These are phyloP conservation scores for Candida vartiovaarae DNA, from an alignment of 805 yeast species.

Conservation along the genomic window DNA sequence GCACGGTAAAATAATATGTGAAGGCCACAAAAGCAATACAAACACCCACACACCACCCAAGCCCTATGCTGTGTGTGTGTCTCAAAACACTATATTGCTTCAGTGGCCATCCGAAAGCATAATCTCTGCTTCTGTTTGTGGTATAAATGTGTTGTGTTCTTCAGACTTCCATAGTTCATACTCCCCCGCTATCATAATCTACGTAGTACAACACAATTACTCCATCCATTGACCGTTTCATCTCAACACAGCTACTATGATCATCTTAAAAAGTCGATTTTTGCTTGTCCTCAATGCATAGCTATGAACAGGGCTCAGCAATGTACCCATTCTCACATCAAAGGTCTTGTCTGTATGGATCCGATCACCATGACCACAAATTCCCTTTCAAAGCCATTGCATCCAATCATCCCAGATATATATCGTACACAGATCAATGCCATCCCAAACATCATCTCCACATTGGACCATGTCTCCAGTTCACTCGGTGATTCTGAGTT, in stretches of 20 bases:
- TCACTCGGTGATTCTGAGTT: background rate
- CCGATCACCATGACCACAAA: background rate
- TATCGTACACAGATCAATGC: background rate
- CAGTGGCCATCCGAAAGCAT: no score
- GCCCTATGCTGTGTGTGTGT: no score
- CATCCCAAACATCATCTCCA: background rate
- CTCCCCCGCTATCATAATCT: background rate
- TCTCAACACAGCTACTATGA: background rate
- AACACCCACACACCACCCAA: no score
- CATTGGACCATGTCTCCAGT: background rate
- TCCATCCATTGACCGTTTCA: no score
- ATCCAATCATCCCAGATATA: background rate
- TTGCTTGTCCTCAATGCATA: background rate
- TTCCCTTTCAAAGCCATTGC: background rate
- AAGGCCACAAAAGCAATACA: no score
- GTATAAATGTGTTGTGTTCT: no score
- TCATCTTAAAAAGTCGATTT: slow-evolving; percentile 1
- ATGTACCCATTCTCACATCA: background rate
- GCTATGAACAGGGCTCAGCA: background rate
- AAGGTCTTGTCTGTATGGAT: background rate
- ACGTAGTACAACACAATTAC: background rate
- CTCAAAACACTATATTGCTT: no score
- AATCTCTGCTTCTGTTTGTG: no score
- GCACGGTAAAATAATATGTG: no score
- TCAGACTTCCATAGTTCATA: background rate